phyloP scores from a whole-genome alignment of 495 filamentous ascomycete genomes.

The Aspergillus leporis region DNA sequence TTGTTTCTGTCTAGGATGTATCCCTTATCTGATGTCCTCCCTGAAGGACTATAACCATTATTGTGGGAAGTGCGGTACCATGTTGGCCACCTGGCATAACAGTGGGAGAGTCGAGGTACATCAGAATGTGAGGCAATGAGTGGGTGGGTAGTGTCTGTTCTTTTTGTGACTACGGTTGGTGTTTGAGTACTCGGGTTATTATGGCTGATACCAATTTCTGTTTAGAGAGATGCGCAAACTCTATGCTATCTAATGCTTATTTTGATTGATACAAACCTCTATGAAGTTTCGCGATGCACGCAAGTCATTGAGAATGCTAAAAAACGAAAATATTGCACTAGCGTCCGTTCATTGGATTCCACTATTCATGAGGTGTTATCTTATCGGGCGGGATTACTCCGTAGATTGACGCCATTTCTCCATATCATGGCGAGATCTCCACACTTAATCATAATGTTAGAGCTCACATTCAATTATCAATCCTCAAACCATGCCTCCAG shows the following conservation, averaged over 20 bases:
- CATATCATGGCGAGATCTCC: not conserved
- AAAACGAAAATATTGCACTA: too few species aligned
- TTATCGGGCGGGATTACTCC: too few species aligned
- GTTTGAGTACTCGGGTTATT: not conserved
- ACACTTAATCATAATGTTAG: not conserved
- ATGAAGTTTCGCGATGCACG: not conserved
- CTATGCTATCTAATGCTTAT: not conserved
- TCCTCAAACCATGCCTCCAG: too few species aligned
- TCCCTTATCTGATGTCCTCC: slow-evolving; percentile 51
- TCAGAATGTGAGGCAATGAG: slow-evolving; percentile 17
- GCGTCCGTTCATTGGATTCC: too few species aligned
- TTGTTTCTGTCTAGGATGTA: slow-evolving; percentile 51
- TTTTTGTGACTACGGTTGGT: not conserved
- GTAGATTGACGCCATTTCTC: too few species aligned
- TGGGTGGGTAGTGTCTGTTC: not conserved
- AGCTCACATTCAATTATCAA: too few species aligned
- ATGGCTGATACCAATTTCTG: slow-evolving; percentile 2
- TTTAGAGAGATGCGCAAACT: not conserved
- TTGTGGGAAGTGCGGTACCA: slow-evolving; percentile 48
- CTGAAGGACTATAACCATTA: slow-evolving; percentile 55
- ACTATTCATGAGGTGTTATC: too few species aligned
- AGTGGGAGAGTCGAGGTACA: slow-evolving; percentile 50
- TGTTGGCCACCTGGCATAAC: slow-evolving; percentile 54
- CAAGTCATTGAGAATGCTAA: too few species aligned
- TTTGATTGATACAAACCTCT: not conserved